These are phyloP conservation scores for Kazachstania martiniae DNA, from an alignment of 805 yeast species.

Conservation along the genomic window DNA sequence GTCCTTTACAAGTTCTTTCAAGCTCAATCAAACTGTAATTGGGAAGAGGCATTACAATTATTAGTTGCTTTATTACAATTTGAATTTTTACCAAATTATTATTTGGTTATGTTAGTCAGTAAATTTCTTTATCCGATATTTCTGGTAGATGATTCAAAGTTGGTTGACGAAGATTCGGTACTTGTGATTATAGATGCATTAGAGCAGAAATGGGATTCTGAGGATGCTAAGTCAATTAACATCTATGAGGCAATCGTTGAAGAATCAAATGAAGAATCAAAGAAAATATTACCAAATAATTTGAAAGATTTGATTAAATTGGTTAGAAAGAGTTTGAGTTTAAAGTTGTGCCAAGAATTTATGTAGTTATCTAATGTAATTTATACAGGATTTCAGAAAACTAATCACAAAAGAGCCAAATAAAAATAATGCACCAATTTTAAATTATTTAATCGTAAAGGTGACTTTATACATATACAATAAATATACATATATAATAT, in stretches of 20 bases:
- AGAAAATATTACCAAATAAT: conserved; percentile 9
- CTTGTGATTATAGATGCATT: conserved; percentile 17
- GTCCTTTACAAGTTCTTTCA: conserved; percentile 43
- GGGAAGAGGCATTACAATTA: conserved; percentile 13
- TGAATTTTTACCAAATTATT: conserved; percentile 21
- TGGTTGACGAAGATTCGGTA: conserved; percentile 14
- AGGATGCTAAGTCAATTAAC: conserved; percentile 12
- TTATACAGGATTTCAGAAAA: too few species aligned
- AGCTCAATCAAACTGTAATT: conserved; percentile 20
- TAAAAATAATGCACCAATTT: background rate
- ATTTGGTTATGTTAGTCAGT: conserved; percentile 17
- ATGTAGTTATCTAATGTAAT: too few species aligned
- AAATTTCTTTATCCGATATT: conserved; percentile 22
- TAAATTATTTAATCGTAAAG: too few species aligned
- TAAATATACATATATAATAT: too few species aligned
- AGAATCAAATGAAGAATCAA: background rate
- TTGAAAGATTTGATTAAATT: conserved; percentile 9
- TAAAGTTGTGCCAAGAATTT: conserved; percentile 24
- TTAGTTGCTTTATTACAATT: conserved; percentile 19
- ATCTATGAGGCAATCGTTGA: conserved; percentile 10
- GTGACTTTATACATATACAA: too few species aligned
- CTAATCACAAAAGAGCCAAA: too few species aligned
- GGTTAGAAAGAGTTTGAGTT: conserved; percentile 16
- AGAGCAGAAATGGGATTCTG: conserved; percentile 15
- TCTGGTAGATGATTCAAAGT: conserved; percentile 11